Evolutionary conservation across 805 yeast genomes (phyloP).

Genomic region (Myxozyma udenii): DNA sequence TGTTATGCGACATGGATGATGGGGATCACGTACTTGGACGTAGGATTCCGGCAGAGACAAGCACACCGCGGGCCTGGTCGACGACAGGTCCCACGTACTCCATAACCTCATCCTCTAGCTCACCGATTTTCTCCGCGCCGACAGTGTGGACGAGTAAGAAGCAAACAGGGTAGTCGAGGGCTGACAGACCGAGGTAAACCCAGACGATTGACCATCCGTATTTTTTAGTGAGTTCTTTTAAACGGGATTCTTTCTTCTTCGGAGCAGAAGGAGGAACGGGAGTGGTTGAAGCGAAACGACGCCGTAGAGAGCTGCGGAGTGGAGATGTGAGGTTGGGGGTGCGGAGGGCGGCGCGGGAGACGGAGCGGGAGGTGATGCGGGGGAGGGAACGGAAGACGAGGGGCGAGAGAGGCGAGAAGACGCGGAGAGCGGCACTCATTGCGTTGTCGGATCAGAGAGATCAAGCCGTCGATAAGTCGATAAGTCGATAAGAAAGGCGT

Average conservation of each 20-base stretch:
- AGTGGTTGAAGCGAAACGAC: neutral
- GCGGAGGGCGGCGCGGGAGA: neutral
- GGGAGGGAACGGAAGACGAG: neutral
- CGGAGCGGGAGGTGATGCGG: neutral
- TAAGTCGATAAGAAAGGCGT: no score
- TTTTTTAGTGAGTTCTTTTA: conserved; percentile 67
- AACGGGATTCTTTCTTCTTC: conserved; percentile 14
- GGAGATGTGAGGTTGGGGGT: neutral
- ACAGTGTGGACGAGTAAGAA: conserved; percentile 77
- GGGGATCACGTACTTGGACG: no score
- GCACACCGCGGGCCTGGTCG: conserved; percentile 4
- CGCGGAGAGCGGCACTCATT: no score
- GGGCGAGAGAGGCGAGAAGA: neutral
- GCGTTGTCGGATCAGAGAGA: no score
- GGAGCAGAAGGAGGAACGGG: conserved; percentile 2
- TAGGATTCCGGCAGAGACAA: conserved; percentile 5
- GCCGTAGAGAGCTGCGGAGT: conserved; percentile 11
- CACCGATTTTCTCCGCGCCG: conserved; percentile 78
- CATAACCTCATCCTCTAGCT: conserved; percentile 50
- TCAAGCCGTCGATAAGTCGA: no score
- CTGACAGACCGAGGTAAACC: conserved; percentile 70
- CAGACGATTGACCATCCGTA: conserved; percentile 92
- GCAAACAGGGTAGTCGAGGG: conserved; percentile 78
- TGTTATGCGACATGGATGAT: neutral
- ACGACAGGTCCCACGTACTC: conserved; percentile 14